Evolutionary conservation across 2,329 filamentous ascomycete species (phyloP).

Genomic region (Sarocladium strictum): DNA sequence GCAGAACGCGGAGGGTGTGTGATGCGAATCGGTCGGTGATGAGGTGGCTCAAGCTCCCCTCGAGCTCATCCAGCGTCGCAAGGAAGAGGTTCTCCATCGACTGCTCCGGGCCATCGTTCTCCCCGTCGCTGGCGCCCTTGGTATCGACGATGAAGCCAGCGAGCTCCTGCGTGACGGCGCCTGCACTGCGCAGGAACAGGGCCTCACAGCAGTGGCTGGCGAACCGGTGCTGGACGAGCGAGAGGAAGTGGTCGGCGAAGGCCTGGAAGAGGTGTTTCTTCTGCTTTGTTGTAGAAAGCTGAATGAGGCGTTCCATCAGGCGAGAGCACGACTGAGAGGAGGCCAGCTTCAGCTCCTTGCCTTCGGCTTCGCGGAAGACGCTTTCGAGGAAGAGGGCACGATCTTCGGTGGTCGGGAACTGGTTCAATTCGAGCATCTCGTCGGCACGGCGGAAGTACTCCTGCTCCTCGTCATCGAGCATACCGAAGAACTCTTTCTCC

Average conservation of each 20-base stretch:
- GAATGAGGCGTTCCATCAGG: conserved; percentile 84
- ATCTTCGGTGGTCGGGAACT: conserved; percentile 74
- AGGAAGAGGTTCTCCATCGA: conserved; percentile 85
- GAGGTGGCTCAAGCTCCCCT: conserved; percentile 74
- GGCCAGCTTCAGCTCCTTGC: conserved; percentile 93
- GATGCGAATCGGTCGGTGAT: conserved; percentile 87
- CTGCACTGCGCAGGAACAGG: conserved; percentile 78
- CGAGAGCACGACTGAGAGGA: conserved; percentile 94
- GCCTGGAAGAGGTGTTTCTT: conserved; percentile 82
- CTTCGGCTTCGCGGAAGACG: conserved; percentile 78
- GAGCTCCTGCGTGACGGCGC: conserved; percentile 70
- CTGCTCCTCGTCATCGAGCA: conserved; percentile 88
- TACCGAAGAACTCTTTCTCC: conserved; percentile 81
- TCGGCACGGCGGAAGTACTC: conserved; percentile 92
- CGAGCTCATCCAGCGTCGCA: conserved; percentile 77
- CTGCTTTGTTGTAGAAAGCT: conserved; percentile 70
- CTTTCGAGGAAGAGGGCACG: conserved; percentile 67
- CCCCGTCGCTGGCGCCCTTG: conserved; percentile 33
- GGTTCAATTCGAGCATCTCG: conserved; percentile 82
- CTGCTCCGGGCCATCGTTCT: conserved; percentile 43
- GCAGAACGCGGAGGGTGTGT: conserved; percentile 78
- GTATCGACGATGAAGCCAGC: conserved; percentile 37
- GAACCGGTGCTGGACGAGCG: conserved; percentile 90
- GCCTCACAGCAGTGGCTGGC: conserved; percentile 97
- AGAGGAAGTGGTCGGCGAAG: conserved; percentile 80